Evolutionary conservation across 495 filamentous ascomycete species (phyloP), one percentile per base, ranked within the genome.

Genomic region (Aspergillus avenaceus): DNA sequence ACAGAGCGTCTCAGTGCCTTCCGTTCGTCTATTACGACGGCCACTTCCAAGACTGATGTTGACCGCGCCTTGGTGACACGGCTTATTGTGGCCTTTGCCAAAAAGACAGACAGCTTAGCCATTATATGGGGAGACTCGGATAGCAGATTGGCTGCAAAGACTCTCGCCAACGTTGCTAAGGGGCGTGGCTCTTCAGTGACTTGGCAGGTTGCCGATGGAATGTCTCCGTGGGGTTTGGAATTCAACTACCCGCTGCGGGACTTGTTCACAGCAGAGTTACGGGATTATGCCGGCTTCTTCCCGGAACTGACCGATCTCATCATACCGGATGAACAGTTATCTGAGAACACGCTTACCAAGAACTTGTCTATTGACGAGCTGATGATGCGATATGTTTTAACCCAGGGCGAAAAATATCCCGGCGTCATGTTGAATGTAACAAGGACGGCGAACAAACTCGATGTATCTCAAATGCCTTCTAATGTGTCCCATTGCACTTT

Each of bases 371-470:
- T 98, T 55, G 92, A 97, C 58, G 84, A 88, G 51, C 79, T 98
- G 40, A 90, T 98, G 84, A 68, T 73, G 40, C 83, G 91, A 36
- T 98, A 96, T 61, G 93, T 98, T 58, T 77, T 80, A 42, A 88
- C 84, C 5, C 90, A 95, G 21, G 95, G 97, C 63, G 78, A 81
- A 48, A 88, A 85, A 41, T 97, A 92, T 64, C 91, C 91, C 8
- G 88, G 85, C 47, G 88, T 97, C 22, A 93, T 98, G 54, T 84
- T 90, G 13, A 98, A 98, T 60, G 93, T 97, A 8, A 89, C 96
- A 4, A 79, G 87, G 50, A 98, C 91, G 24, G 84, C 85, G 8
- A 83, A 84, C 49, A 95, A 91, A 69, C 75, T 97, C 25, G 61
- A 81, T 29, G 47, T 59, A 1, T 48, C 59, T 4, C 46, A 53